Evolutionary conservation across 257 asterid species (phyloP).

Genomic region (Capsicum baccatum): DNA sequence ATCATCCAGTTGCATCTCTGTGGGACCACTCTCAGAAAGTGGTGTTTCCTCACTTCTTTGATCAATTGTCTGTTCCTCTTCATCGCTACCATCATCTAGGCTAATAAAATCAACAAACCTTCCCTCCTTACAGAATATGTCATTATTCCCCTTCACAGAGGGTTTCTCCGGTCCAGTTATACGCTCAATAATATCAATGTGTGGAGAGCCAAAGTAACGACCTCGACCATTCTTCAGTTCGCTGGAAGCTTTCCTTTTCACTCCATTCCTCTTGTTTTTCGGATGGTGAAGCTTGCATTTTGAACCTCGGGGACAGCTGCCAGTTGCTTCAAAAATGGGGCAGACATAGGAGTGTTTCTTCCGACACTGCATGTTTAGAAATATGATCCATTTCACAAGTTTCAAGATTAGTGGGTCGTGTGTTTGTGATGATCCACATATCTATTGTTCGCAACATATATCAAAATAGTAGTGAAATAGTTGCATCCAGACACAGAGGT

Average conservation of each 20-base stretch:
- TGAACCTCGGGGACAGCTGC: constrained; percentile 67
- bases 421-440: constrained; percentile 37
- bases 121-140: constrained; percentile 48
- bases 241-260: constrained; percentile 48
- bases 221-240: constrained; percentile 66
- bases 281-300: constrained; percentile 98
- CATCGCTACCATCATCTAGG: constrained; percentile 60
- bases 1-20: constrained; percentile 38
- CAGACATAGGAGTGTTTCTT: constrained; percentile 90
- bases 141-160: constrained; percentile 49
- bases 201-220: constrained; percentile 84
- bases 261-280: constrained; percentile 57
- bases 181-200: constrained; percentile 44
- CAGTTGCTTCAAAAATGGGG: constrained; percentile 79
- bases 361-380: constrained; percentile 82
- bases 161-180: constrained; percentile 36
- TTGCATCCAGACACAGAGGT: constrained; percentile 8
- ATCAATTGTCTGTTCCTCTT: constrained; percentile 33
- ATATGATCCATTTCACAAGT: constrained; percentile 65
- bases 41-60: constrained; percentile 30
- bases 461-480: background rate
- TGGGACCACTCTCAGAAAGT: constrained; percentile 30
- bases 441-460: constrained; percentile 3
- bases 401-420: constrained; percentile 48
- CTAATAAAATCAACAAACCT: constrained; percentile 69